These are phyloP conservation scores for Globisporangium apiculatum DNA, from an alignment of 352 stramenopile genomes.

Conservation along the genomic window DNA sequence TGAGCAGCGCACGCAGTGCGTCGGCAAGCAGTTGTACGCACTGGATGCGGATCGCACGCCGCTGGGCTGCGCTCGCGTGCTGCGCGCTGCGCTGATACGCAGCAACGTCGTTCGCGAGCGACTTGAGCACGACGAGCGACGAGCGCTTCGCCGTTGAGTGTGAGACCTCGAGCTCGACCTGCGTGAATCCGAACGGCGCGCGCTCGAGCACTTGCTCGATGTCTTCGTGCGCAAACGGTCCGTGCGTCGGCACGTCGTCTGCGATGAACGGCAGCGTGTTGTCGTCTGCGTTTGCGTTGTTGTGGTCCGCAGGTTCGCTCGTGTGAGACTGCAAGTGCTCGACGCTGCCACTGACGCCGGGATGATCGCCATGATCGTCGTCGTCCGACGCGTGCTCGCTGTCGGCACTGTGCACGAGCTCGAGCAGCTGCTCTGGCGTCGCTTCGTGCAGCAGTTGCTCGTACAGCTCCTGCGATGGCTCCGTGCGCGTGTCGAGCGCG, in stretches of 20 bases:
- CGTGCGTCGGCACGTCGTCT: slow-evolving; percentile 4
- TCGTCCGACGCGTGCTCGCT: no score
- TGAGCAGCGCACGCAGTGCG: slow-evolving; percentile 1
- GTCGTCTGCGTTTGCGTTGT: not conserved
- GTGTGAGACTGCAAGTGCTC: no score
- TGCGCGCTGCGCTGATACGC: slow-evolving; percentile 3
- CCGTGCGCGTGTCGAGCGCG: no score
- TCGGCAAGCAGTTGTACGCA: not conserved
- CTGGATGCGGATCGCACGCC: slow-evolving; percentile 1
- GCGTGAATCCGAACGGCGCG: slow-evolving; percentile 11
- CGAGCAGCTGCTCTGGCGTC: no score
- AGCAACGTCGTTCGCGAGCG: slow-evolving; percentile 4
- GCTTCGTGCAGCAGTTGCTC: no score
- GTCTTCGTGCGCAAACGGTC: slow-evolving; percentile 2
- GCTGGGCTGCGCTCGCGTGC: slow-evolving; percentile 1
- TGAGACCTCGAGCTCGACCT: slow-evolving; percentile 7
- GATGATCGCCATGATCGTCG: not conserved
- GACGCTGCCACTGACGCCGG: no score
- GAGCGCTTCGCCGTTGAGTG: slow-evolving; percentile 7
- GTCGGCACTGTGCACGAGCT: no score
- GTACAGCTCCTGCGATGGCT: no score
- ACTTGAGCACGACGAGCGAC: not conserved
- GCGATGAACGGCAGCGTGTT: slow-evolving; percentile 4
- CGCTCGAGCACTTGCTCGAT: slow-evolving; percentile 4
- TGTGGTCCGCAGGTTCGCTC: no score